Conservation (phyloP, 2,329 filamentous ascomycete genomes). For the Didymella keratinophila region DNA sequence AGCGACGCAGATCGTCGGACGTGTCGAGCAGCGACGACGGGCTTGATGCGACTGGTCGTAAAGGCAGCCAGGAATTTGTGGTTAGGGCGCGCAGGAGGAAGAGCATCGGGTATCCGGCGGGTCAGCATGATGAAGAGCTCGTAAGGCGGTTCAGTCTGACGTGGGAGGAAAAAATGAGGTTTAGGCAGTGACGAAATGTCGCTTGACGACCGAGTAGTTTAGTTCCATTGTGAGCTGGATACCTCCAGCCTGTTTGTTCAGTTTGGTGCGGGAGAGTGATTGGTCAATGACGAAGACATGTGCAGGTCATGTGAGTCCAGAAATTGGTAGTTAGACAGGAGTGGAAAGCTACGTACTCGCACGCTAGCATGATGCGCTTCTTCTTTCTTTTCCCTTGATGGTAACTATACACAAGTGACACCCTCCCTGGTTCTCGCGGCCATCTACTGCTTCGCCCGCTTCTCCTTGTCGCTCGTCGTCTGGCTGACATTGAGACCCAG, state of each 20-base stretch:
- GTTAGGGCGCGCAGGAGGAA: background rate
- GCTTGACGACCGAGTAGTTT: no score
- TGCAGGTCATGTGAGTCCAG: background rate
- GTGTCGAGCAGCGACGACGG: background rate
- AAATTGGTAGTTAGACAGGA: constrained; percentile 41
- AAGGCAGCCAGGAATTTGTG: background rate
- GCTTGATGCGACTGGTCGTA: background rate
- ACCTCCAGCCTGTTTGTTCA: no score
- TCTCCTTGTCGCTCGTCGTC: constrained; percentile 51
- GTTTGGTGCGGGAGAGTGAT: background rate
- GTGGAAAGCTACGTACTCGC: constrained; percentile 42
- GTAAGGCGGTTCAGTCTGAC: background rate
- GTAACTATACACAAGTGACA: constrained; percentile 37
- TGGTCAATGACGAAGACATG: no score
- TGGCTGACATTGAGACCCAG: constrained; percentile 84
- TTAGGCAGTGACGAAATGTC: no score
- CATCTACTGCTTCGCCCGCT: constrained; percentile 39
- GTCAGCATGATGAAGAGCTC: background rate
- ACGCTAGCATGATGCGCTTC: constrained; percentile 24
- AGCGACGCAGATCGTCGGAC: background rate
- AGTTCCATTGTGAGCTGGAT: no score
- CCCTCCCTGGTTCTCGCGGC: background rate
- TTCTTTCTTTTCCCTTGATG: constrained; percentile 18
- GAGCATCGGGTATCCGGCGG: background rate
- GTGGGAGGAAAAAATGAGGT: background rate